These are phyloP conservation scores for Leucosporidium scottii DNA, from an alignment of 768 basidiomycete genomes.

Conservation along the genomic window DNA sequence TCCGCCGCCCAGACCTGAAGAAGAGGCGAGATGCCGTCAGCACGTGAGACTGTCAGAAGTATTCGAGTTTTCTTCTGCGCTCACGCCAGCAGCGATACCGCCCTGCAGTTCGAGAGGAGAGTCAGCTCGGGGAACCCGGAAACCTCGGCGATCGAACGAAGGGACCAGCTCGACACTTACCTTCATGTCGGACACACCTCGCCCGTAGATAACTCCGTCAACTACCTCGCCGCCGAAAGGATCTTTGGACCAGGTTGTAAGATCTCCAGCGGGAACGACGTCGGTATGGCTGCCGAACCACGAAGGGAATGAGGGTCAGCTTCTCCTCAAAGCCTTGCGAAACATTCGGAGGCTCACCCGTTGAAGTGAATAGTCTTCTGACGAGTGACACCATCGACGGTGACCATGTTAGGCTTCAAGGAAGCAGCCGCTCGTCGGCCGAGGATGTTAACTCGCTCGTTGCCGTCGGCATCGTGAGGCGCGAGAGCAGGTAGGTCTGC, in stretches of 20 bases:
- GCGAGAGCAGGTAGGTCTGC: neutral
- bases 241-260: conserved; percentile 7
- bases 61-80: no score
- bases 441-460: conserved; percentile 5
- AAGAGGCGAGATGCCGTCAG: no score
- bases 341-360: neutral
- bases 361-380: conserved; percentile 2
- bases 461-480: neutral
- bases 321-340: neutral
- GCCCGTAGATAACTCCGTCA: conserved; percentile 9
- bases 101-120: neutral
- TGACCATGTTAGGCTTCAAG: neutral
- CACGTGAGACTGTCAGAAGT: no score
- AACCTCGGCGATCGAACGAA: no score
- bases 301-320: neutral
- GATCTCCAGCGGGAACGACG: conserved; percentile 11
- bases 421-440: neutral
- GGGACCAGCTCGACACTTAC: no score
- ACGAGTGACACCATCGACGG: neutral
- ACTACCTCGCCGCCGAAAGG: conserved; percentile 18
- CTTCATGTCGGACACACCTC: conserved; percentile 28
- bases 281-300: conserved; percentile 13
- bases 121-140: no score
- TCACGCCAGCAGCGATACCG: conserved; percentile 16
- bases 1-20: conserved; percentile 9